A percentile compares a stretch with the other conserved stretches of the same genome.
phyloP scores from a whole-genome alignment of 2,329 filamentous ascomycete genomes.

The Neonectria magnoliae region DNA sequence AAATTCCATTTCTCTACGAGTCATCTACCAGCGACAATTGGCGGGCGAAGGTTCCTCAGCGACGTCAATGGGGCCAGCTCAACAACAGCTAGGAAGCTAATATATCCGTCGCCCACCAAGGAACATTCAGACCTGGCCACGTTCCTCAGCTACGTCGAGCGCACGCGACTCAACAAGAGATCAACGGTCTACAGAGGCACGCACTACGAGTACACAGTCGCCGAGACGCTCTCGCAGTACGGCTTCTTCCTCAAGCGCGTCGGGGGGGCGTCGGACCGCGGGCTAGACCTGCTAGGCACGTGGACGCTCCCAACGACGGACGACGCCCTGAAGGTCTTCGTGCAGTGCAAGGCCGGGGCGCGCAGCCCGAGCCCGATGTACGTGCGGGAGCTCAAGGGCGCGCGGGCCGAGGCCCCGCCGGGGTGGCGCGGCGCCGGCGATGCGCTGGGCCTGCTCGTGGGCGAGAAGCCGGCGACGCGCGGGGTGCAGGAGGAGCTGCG shows the following conservation, averaged over 20 bases:
- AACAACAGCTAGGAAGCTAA: slow-evolving; percentile 25
- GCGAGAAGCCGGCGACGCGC: slow-evolving; percentile 76
- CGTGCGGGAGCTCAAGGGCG: slow-evolving; percentile 82
- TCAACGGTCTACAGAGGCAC: slow-evolving; percentile 77
- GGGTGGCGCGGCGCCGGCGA: slow-evolving; percentile 72
- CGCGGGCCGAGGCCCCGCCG: slow-evolving; percentile 76
- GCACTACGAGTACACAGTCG: slow-evolving; percentile 78
- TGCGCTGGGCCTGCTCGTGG: slow-evolving; percentile 77
- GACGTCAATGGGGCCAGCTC: background rate
- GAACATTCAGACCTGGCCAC: slow-evolving; percentile 71
- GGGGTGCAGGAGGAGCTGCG: slow-evolving; percentile 79
- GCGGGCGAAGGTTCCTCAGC: slow-evolving; percentile 21
- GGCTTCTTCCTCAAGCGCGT: slow-evolving; percentile 73
- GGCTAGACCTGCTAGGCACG: slow-evolving; percentile 78
- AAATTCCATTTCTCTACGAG: background rate
- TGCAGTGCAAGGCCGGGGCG: slow-evolving; percentile 76
- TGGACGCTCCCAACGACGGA: slow-evolving; percentile 65
- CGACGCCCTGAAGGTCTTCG: slow-evolving; percentile 56
- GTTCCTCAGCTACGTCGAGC: slow-evolving; percentile 72
- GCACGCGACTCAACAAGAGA: slow-evolving; percentile 61
- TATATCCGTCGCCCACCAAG: slow-evolving; percentile 57
- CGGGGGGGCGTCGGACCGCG: slow-evolving; percentile 73
- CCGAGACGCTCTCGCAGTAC: slow-evolving; percentile 63
- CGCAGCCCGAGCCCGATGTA: slow-evolving; percentile 65
- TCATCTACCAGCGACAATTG: background rate